A percentile compares a stretch with the other conserved stretches of the same genome.
phyloP scores from a whole-genome alignment of 163 green algal species.

The Chlamydomonas reinhardtii region DNA sequence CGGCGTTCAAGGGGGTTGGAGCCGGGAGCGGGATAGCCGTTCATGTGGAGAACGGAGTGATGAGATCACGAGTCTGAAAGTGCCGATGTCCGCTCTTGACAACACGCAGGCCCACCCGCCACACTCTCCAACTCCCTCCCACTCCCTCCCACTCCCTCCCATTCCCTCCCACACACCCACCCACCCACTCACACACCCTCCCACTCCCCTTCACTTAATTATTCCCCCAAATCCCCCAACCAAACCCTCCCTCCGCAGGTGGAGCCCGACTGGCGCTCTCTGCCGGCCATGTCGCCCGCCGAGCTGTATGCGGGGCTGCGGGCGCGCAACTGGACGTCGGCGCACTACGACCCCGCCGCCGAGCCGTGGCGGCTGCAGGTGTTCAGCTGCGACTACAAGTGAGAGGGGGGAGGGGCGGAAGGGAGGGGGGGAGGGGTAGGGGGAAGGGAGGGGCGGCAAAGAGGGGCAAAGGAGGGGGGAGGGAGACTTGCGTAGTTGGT shows the following conservation, averaged over 20 bases:
- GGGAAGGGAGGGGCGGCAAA: not conserved
- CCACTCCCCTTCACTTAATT: too few relatives aligned
- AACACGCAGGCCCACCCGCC: too few relatives aligned
- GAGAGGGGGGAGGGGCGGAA: not conserved
- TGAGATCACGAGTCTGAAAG: too few relatives aligned
- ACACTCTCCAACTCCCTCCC: too few relatives aligned
- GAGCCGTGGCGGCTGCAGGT: constrained; percentile 69
- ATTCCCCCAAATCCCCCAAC: not conserved
- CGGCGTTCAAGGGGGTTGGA: too few relatives aligned
- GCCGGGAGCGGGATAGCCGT: too few relatives aligned
- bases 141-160: too few relatives aligned
- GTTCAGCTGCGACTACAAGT: constrained; percentile 66
- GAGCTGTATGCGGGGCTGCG: constrained; percentile 82
- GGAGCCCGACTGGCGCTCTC: constrained; percentile 80
- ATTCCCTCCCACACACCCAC: not conserved
- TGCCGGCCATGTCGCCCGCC: constrained; percentile 73
- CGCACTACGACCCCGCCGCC: constrained; percentile 42
- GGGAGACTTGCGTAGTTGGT: not conserved
- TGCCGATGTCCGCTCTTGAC: too few relatives aligned
- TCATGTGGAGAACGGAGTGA: too few relatives aligned
- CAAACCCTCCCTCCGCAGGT: constrained; percentile 11
- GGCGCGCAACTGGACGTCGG: constrained; percentile 89
- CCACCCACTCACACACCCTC: not conserved
- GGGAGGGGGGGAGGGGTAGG: not conserved
- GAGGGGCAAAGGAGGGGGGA: not conserved